Conservation (phyloP, 371 early-diverging fungal species). For the Cokeromyces recurvatus region DNA sequence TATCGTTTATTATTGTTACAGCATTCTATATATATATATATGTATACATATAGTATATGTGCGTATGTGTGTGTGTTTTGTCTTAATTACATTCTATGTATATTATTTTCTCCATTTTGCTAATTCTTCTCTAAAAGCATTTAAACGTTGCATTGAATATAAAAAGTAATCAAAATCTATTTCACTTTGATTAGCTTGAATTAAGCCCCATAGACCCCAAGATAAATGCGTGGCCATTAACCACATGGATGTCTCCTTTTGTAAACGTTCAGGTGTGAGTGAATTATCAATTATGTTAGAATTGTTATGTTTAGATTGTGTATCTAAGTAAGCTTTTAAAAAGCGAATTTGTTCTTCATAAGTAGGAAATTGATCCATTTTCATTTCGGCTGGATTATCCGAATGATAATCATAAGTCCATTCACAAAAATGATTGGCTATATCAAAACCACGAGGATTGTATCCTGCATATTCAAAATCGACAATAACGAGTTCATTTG, state of each 20-base stretch:
- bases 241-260: slow-evolving; percentile 45
- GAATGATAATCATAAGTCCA: slow-evolving; percentile 84
- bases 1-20: too few relatives aligned
- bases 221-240: slow-evolving; percentile 63
- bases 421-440: slow-evolving; percentile 90
- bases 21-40: too few relatives aligned
- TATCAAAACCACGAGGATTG: slow-evolving; percentile 78
- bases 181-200: slow-evolving; percentile 69
- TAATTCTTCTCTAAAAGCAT: slow-evolving; percentile 38
- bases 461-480: slow-evolving; percentile 92
- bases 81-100: not conserved
- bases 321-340: slow-evolving; percentile 63
- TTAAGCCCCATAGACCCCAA: slow-evolving; percentile 86
- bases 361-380: slow-evolving; percentile 56
- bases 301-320: slow-evolving; percentile 17
- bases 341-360: slow-evolving; percentile 56
- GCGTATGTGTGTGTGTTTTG: too few relatives aligned
- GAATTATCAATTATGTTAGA: slow-evolving; percentile 12
- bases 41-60: too few relatives aligned
- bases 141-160: slow-evolving; percentile 66
- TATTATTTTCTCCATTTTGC: slow-evolving; percentile 18
- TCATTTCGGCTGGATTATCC: slow-evolving; percentile 48
- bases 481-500: slow-evolving; percentile 63
- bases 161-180: slow-evolving; percentile 81
- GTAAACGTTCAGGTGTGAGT: slow-evolving; percentile 20